Evolutionary conservation across 805 yeast genomes (phyloP).

Genomic region (Cyberlindnera nakhonratchasimensis): DNA sequence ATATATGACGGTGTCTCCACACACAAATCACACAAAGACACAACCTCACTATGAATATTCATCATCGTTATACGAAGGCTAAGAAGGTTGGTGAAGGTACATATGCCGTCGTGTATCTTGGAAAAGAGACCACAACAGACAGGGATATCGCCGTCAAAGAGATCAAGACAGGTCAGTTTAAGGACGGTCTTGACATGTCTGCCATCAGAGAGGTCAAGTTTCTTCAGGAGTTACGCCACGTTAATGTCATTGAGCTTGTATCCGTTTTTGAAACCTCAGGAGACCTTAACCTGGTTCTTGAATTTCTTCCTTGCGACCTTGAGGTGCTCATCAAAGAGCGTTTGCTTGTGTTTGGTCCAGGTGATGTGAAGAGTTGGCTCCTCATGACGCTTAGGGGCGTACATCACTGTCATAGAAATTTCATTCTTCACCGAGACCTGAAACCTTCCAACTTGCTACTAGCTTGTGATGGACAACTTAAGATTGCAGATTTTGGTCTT

Average conservation of each 20-base stretch:
- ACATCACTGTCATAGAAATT: constrained; percentile 92
- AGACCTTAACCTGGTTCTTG: constrained; percentile 80
- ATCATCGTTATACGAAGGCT: constrained; percentile 41
- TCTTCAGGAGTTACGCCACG: constrained; percentile 74
- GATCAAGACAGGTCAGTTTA: constrained; percentile 89
- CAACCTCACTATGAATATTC: no score
- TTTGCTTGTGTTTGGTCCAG: constrained; percentile 69
- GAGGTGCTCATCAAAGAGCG: constrained; percentile 86
- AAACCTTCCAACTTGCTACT: constrained; percentile 88
- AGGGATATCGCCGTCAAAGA: constrained; percentile 87
- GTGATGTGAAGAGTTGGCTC: constrained; percentile 91
- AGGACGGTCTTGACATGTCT: constrained; percentile 96
- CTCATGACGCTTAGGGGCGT: constrained; percentile 92
- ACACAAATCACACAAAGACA: background rate
- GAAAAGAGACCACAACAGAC: constrained; percentile 53
- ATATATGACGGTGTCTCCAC: no score
- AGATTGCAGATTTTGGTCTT: constrained; percentile 96
- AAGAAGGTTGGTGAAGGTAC: constrained; percentile 98
- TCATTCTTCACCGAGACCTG: constrained; percentile 85
- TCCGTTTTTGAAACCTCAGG: constrained; percentile 76
- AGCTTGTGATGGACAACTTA: constrained; percentile 83
- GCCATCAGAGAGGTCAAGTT: constrained; percentile 93
- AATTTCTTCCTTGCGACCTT: constrained; percentile 86
- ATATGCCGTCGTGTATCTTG: constrained; percentile 92
- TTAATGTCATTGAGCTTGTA: constrained; percentile 79